Conservation (phyloP, 164 flowering plant genomes). For the Paratinospora sagittata region DNA sequence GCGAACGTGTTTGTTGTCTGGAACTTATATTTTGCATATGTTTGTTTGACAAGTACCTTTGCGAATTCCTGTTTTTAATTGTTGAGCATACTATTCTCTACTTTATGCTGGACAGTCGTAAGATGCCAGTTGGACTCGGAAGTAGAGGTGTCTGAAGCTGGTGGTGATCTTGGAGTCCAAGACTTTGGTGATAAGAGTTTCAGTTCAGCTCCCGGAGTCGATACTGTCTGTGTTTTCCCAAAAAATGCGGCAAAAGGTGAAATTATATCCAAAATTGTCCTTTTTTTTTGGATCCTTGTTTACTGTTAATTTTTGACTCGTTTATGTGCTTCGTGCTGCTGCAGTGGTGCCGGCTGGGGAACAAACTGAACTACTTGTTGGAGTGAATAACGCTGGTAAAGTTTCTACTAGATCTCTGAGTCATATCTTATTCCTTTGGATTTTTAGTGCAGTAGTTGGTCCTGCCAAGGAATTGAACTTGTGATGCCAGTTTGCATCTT, state of each 20-base stretch:
- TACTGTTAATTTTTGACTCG: background rate
- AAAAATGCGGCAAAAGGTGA: conserved; percentile 59
- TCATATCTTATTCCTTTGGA: background rate
- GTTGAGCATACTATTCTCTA: background rate
- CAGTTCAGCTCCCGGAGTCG: conserved; percentile 77
- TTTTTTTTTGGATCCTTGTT: background rate
- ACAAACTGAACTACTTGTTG: conserved; percentile 79
- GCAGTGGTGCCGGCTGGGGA: conserved; percentile 83
- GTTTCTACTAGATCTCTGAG: background rate
- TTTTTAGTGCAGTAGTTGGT: background rate
- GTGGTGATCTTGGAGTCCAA: conserved; percentile 55
- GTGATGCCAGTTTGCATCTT: background rate
- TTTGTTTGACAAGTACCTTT: background rate
- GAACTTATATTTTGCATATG: background rate
- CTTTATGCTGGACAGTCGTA: conserved; percentile 39
- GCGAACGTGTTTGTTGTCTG: background rate
- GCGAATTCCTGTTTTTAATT: background rate
- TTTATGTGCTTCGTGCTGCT: conserved; percentile 10
- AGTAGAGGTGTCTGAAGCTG: conserved; percentile 37
- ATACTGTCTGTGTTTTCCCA: conserved; percentile 79
- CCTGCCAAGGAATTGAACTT: background rate
- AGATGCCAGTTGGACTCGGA: conserved; percentile 65
- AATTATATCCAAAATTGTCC: conserved; percentile 6
- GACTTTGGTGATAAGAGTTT: conserved; percentile 49
- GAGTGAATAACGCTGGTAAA: conserved; percentile 81